Evolutionary conservation across 371 early-diverging fungal genomes (phyloP), one percentile per base, ranked within the genome.

Genomic region (Parasitella parasitica): DNA sequence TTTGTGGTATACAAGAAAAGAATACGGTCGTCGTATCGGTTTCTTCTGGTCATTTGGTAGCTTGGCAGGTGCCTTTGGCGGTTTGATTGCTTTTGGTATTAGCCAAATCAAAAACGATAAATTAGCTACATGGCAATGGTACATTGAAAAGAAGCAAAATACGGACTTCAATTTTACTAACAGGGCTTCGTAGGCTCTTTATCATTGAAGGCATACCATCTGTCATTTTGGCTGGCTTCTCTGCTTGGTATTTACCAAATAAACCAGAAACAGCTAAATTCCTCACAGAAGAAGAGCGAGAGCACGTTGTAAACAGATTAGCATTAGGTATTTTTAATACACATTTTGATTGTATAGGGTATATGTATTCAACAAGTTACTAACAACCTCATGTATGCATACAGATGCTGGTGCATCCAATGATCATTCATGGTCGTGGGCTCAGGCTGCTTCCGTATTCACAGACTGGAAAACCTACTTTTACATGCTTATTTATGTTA

Each of bases 141-240:
- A 67, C 51, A 9, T 28, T 2, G 18, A 28, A 0, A 12, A 0
- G 4, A 20, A 36, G 0, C 37, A 6, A 1, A 34, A 4, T 28
- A 18, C 12, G 22, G 7, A 36, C 26, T 12, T 26, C 22, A 4
- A 11, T 36, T 26, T n/a, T 69, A 71, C n/a, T n/a, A n/a, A n/a
- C n/a, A n/a, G n/a, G n/a, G n/a, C n/a, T n/a, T n/a, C n/a, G n/a
- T 53, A 83, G 86, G 82, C 59, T 85, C 34, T 86, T 86, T 59
- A 57, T 86, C 22, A 71, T 84, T 11, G 84, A 86, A 70, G 84
- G 84, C 34, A 22, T 69, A 1, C 77, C 82, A 0, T 76, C 83
- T 13, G 63, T 82, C 4, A 7, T 84, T 0, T 35, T 82, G 20
- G 73, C 81, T 1, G 20, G 49, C 9, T 64, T 81, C 5, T 69